Evolutionary conservation across 768 basidiomycete genomes (phyloP).

Genomic region (Boletus barrowsii): DNA sequence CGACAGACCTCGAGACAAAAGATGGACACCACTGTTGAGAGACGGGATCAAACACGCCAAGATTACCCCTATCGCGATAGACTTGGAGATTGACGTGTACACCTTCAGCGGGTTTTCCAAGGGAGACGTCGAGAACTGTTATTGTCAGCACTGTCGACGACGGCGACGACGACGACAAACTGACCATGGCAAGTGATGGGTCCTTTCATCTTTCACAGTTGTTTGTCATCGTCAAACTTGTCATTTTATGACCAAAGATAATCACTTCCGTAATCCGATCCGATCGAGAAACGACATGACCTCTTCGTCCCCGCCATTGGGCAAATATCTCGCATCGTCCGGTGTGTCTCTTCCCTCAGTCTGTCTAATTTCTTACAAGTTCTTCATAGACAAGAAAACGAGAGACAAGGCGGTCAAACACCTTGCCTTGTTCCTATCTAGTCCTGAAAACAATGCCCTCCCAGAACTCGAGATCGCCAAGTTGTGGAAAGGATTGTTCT

Average conservation of each 20-base stretch:
- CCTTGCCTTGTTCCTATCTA: constrained; percentile 76
- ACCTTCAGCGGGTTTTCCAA: constrained; percentile 75
- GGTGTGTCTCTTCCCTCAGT: constrained; percentile 44
- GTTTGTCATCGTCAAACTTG: no score
- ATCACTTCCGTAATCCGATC: constrained; percentile 20
- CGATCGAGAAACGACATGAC: constrained; percentile 30
- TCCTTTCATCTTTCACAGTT: constrained; percentile 49
- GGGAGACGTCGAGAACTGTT: constrained; percentile 81
- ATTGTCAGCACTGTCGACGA: neutral
- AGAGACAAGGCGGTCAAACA: constrained; percentile 89
- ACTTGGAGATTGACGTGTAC: constrained; percentile 63
- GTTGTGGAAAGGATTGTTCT: constrained; percentile 97
- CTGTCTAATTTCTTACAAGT: neutral
- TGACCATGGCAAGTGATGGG: constrained; percentile 91
- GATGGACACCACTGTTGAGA: constrained; percentile 56
- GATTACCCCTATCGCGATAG: constrained; percentile 36
- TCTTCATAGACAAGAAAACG: constrained; percentile 72
- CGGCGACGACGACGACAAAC: constrained; percentile 9
- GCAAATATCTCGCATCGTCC: constrained; percentile 89
- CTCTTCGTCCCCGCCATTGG: constrained; percentile 56
- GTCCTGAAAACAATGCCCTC: constrained; percentile 53
- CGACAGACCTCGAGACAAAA: neutral
- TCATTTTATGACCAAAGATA: neutral
- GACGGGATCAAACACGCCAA: constrained; percentile 50
- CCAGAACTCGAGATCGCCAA: constrained; percentile 80